phyloP scores from a whole-genome alignment of 257 asterid genomes.

The Verbena officinalis region DNA sequence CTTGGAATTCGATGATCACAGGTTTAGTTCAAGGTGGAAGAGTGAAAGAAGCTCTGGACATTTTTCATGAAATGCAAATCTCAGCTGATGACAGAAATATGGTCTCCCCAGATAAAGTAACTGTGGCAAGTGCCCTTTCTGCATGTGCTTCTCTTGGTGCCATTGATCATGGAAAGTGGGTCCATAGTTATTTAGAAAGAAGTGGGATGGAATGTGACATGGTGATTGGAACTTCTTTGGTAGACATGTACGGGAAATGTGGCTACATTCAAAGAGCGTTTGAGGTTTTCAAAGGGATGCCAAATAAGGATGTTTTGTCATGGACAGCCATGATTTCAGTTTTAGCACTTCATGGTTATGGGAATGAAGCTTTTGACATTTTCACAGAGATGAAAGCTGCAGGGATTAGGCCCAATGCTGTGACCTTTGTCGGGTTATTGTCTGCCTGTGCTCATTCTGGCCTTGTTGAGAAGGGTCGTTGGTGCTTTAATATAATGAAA shows the following conservation, averaged over 20 bases:
- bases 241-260: conserved; percentile 87
- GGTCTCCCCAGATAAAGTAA: conserved; percentile 66
- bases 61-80: conserved; percentile 68
- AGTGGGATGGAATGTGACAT: conserved; percentile 61
- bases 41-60: conserved; percentile 64
- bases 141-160: conserved; percentile 91
- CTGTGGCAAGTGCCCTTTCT: conserved; percentile 68
- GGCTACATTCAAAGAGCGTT: conserved; percentile 58
- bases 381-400: conserved; percentile 60
- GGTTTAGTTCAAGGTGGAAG: conserved; percentile 83
- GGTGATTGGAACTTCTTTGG: conserved; percentile 79
- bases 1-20: conserved; percentile 85
- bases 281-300: conserved; percentile 61
- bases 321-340: conserved; percentile 85
- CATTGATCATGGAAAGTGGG: conserved; percentile 71
- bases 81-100: conserved; percentile 28
- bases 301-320: conserved; percentile 63
- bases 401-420: conserved; percentile 65
- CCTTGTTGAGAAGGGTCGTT: conserved; percentile 57
- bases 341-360: conserved; percentile 67
- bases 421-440: conserved; percentile 59
- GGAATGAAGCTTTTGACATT: conserved; percentile 53
- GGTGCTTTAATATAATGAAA: conserved; percentile 55
- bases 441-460: conserved; percentile 81
- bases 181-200: conserved; percentile 62